A percentile compares a stretch with the other conserved stretches of the same genome.
Evolutionary conservation across 306 rosid genomes (phyloP).

Genomic region (Lathyrus aphaca): DNA sequence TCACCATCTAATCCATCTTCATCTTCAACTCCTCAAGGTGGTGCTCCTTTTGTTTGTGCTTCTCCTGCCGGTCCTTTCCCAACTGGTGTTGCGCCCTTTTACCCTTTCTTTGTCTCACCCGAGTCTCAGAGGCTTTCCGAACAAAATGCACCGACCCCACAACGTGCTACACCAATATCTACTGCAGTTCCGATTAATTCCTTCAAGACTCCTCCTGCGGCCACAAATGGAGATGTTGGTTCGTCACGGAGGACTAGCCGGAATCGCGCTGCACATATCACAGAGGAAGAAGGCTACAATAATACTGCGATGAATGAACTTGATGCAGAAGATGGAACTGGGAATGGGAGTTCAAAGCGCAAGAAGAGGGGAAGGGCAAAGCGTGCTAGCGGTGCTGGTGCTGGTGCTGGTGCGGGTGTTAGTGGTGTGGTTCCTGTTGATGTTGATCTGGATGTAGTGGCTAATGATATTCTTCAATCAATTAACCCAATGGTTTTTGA

Average conservation of each 20-base stretch:
- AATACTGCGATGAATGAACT: slow-evolving; percentile 18
- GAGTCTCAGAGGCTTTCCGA: slow-evolving; percentile 62
- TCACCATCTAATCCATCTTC: slow-evolving; percentile 65
- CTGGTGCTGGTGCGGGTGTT: slow-evolving; percentile 19
- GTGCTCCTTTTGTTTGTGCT: slow-evolving; percentile 83
- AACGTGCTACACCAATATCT: slow-evolving; percentile 44
- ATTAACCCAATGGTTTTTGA: slow-evolving; percentile 52
- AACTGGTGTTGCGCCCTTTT: slow-evolving; percentile 71
- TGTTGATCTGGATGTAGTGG: slow-evolving; percentile 56
- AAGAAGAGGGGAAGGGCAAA: slow-evolving; percentile 51
- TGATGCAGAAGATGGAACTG: slow-evolving; percentile 50
- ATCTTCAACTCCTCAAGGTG: slow-evolving; percentile 65
- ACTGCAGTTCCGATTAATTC: slow-evolving; percentile 77
- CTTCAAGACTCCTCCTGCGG: slow-evolving; percentile 62
- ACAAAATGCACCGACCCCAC: slow-evolving; percentile 52
- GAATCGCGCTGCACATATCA: slow-evolving; percentile 29
- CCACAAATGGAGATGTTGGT: slow-evolving; percentile 49
- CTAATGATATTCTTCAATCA: slow-evolving; percentile 52
- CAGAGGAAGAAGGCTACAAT: slow-evolving; percentile 52
- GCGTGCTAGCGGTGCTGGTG: slow-evolving; percentile 33
- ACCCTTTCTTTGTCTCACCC: slow-evolving; percentile 62
- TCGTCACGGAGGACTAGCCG: slow-evolving; percentile 42
- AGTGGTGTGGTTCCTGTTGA: slow-evolving; percentile 30
- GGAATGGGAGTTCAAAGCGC: slow-evolving; percentile 45
- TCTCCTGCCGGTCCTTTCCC: slow-evolving; percentile 95